Base-by-base conservation (phyloP, 2,329 filamentous ascomycete species). In the Fusarium praegraminearum region DNA sequence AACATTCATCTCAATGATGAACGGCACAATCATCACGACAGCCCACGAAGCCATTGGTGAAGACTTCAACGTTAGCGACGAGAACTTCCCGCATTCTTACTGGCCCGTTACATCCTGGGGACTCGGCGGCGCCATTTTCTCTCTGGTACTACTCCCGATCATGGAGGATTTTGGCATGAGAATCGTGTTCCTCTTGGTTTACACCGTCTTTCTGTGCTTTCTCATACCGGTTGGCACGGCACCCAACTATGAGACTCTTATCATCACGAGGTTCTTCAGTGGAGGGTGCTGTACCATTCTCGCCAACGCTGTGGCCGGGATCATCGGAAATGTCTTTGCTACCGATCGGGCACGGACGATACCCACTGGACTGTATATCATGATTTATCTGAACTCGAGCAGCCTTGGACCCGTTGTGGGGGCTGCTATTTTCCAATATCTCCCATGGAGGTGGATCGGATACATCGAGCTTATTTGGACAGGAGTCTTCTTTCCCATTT, bases 391-490 rank as follows among this genome's bases (percentile, higher is more conserved):
- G 3, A 61, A 53, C 3, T 46, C 65, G 2, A 67, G 66, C 12
- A 69, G 67, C 3, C 45, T 69, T 0, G 67, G 67, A 1, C 66
- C 67, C 1, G 67, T 69, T 1, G 51, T 69, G 8, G 67, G 67
- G 1, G 65, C 67, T 0, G 53, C 66, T 1, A 69, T 69, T 3
- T 57, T 69, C 7, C 66, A 69, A 3, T 58, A n/a, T 2, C 1
- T 69, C 0, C 40, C 62, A 2, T 69, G 67, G 67, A 10, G 65
- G 2, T 69, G 67, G 67, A 69, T 69, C 0, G 67, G 66, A 0
- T 63, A 69, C 5, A 69, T 69, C 12, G 66, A 69, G 11, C 57
- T 69, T 8, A 69, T 69, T 4, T 69, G 65, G 67, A 69, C 67
- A 0, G 62, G 51, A 0, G 65, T 56, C 9, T 65, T 69, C 53